phyloP scores from a whole-genome alignment of 176 grass and related monocot species.

The Rhynchospora breviuscula region DNA sequence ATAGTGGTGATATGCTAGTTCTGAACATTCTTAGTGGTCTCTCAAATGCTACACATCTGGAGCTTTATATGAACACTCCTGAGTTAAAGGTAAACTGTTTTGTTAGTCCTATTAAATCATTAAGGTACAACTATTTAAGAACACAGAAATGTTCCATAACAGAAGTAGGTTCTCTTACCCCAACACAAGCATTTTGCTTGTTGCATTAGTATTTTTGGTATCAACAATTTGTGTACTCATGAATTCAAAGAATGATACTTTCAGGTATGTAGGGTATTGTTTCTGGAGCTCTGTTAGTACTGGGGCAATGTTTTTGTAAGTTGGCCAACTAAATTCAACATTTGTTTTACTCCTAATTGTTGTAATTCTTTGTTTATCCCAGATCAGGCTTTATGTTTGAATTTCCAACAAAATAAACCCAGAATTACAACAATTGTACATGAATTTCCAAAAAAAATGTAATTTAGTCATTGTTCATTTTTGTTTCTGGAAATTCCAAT shows the following conservation, averaged over 20 bases:
- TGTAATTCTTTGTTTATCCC: background rate
- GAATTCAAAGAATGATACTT: background rate
- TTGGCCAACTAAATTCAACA: too few relatives aligned
- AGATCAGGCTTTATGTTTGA: too few relatives aligned
- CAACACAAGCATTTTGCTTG: background rate
- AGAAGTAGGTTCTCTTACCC: too few relatives aligned
- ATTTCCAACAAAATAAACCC: too few relatives aligned
- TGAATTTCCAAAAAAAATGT: too few relatives aligned
- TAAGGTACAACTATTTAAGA: too few relatives aligned
- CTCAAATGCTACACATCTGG: background rate
- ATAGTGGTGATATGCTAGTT: background rate
- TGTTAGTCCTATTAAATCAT: background rate
- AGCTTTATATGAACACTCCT: background rate
- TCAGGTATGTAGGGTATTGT: background rate
- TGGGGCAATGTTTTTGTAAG: background rate
- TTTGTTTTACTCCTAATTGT: background rate
- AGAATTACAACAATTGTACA: too few relatives aligned
- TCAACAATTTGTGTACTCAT: background rate
- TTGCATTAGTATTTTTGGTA: background rate
- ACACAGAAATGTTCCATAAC: too few relatives aligned
- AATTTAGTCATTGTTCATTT: too few relatives aligned
- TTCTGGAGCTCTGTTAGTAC: background rate
- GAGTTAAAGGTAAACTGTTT: background rate
- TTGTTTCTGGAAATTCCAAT: too few relatives aligned
- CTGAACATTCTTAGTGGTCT: background rate